Base-by-base conservation (phyloP, 768 basidiomycete genomes). In the Obba rivulosa region DNA sequence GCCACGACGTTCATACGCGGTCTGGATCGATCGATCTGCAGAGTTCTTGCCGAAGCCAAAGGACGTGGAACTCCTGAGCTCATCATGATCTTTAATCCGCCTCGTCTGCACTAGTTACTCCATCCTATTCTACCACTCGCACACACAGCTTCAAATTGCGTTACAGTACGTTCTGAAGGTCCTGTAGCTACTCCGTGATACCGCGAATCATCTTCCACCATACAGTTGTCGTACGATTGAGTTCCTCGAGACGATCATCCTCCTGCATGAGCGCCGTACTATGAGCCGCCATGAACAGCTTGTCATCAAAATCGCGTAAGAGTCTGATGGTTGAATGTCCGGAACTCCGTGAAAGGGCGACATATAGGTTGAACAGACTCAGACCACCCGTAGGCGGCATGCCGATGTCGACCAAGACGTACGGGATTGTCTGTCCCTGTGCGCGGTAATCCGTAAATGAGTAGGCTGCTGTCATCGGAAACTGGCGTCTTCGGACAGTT, bases 371-470 rank as follows among this genome's bases (percentile, higher is more conserved):
- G 62, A 74, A 74, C 1, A 65, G 41, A 0, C 51, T 64, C 2
- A 73, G 54, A 0, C 41, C 44, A 14, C 65, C 65, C 0, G 56
- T 50, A 1, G 68, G 71, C 9, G 67, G 70, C 39, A 50, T 53
- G 5, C 60, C 62, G 5, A 75, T 65, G 52, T 75, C 71, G 3
- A 75, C 65, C 1, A 75, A 43, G 0, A 69, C 65, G 18, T 55
- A 38, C 0, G 50, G 40, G 1, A 76, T 59, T 1, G 72, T 75
- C 50, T 75, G 72, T 73, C n/a, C n/a, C n/a, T n/a, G n/a, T n/a
- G n/a, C n/a, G n/a, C n/a, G n/a, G n/a, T n/a, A n/a, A n/a, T n/a
- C 70, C 0, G 70, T 73, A 54, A 75, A 74, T 1, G 68, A 65
- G 43, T 72, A 74, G 22, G 69, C 69, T 0, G 60, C 48, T n/a